These are phyloP conservation scores for Pseudogymnoascus sp. DNA, from an alignment of 2,329 filamentous ascomycete species.

Conservation along the genomic window DNA sequence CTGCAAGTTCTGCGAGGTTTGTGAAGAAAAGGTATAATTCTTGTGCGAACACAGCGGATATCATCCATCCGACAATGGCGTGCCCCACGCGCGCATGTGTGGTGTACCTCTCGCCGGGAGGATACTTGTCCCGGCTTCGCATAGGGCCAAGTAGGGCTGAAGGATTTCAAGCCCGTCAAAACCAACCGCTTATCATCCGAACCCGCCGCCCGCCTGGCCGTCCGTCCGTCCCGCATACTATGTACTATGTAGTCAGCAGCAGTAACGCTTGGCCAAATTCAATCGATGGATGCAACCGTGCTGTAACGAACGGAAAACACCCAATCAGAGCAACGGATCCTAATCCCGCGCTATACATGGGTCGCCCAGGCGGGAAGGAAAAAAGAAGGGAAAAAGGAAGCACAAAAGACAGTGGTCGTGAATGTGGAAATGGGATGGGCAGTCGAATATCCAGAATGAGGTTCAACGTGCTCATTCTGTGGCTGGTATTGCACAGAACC, in stretches of 20 bases:
- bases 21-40: neutral
- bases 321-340: neutral
- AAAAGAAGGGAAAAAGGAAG: conserved; percentile 1
- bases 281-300: neutral
- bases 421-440: neutral
- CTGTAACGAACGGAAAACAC: neutral
- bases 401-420: neutral
- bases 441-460: neutral
- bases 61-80: neutral
- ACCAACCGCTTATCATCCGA: conserved; percentile 3
- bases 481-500: neutral
- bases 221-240: neutral
- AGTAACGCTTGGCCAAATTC: neutral
- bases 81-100: neutral
- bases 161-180: neutral
- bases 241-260: neutral
- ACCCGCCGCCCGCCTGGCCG: conserved; percentile 11
- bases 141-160: conserved; percentile 12
- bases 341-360: neutral
- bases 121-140: conserved; percentile 2
- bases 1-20: neutral
- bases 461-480: neutral
- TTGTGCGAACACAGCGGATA: neutral
- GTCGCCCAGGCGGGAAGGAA: neutral
- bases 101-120: conserved; percentile 1